phyloP scores from a whole-genome alignment of 2,329 filamentous ascomycete species.

The Penicillium sp. region DNA sequence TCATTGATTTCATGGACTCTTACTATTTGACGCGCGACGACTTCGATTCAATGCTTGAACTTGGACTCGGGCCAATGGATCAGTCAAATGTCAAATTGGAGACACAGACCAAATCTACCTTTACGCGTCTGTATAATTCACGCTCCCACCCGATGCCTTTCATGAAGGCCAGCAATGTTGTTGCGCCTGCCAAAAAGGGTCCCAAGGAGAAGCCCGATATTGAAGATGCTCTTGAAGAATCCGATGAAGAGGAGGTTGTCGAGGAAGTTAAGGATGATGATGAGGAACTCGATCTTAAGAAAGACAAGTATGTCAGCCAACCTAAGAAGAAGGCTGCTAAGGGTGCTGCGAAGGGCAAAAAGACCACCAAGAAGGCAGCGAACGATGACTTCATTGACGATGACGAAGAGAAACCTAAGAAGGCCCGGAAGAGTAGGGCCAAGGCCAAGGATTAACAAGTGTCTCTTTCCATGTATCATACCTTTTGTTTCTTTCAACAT shows the following conservation, averaged over 20 bases:
- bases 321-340: conserved; percentile 61
- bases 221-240: conserved; percentile 93
- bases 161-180: conserved; percentile 83
- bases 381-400: conserved; percentile 46
- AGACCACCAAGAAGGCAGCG: conserved; percentile 36
- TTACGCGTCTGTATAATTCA: conserved; percentile 87
- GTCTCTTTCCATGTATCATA: not conserved
- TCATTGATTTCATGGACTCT: conserved; percentile 95
- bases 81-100: conserved; percentile 76
- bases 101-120: conserved; percentile 79
- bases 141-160: conserved; percentile 89
- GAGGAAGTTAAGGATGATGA: conserved; percentile 62
- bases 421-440: conserved; percentile 34
- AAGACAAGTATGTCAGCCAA: conserved; percentile 94
- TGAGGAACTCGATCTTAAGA: conserved; percentile 73
- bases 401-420: conserved; percentile 56
- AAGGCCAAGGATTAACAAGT: conserved; percentile 10
- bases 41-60: conserved; percentile 87
- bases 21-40: conserved; percentile 95
- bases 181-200: conserved; percentile 66
- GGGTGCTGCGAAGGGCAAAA: conserved; percentile 34
- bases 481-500: not conserved
- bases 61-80: conserved; percentile 82
- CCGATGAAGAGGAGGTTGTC: conserved; percentile 68
- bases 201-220: conserved; percentile 82